Evolutionary conservation across 495 filamentous ascomycete genomes (phyloP), one percentile per base, ranked within the genome.

Genomic region (Penicillium chermesinum): DNA sequence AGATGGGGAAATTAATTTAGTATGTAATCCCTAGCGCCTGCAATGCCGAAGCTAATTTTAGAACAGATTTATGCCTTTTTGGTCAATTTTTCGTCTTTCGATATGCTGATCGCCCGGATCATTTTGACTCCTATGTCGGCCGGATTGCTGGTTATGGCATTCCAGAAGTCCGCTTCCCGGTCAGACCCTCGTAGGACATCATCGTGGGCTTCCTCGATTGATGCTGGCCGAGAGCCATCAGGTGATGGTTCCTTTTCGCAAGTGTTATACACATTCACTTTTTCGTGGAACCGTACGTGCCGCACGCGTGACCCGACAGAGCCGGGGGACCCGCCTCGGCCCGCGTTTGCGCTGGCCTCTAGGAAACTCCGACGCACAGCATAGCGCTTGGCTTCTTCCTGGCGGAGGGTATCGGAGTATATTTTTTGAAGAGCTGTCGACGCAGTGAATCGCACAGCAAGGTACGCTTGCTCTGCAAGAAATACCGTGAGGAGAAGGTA

Each of bases 381-480:
- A 61, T 85, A 95, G 25, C 85, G 71, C 53, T 89, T 80, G 0
- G 77, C 73, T 10, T 81, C 78, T 66, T 94, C 89, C 54, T 86
- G 86, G 53, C 85, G 82, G 44, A 90, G 61, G 0, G 88, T 86
- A 0, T 87, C 85, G 6, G 77, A 84, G 49, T 93, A 87, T 25
- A 96, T 73, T 59, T 88, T 89, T 21, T 67, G 68, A 25, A 97
- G 69, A 0, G 81, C 84, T 3, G 75, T 69, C 15, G 83, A 72
- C 0, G 94, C 85, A 1, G 66, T 76, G 49, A 84, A 79, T 37
- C 86, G 80, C 3, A 84, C 74, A 1, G 75, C 70, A 9, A 98
- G 73, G 59, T 91, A 96, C 1, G 86, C 53, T 52, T 96, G 91
- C 64, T 97, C 93, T 0, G 86, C 81, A 41, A 89, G 71, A 48